Evolutionary conservation across 345 rosid species (phyloP), one percentile per base, ranked within the genome.

Genomic region (Physaria fendleri): DNA sequence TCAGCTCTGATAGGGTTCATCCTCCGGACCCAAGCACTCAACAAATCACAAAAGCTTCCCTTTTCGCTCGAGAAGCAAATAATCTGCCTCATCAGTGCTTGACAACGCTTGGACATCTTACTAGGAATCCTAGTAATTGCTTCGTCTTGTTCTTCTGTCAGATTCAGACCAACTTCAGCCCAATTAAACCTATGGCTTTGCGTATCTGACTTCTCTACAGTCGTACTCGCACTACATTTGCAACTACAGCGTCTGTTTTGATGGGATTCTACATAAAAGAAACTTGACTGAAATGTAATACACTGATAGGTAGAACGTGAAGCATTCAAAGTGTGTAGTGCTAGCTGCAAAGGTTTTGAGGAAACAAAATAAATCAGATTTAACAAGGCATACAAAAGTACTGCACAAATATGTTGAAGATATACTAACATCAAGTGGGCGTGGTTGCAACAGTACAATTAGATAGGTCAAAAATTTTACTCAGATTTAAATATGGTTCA

Each of bases 291-390:
- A 50, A 82, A 85, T 15, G 84, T 76, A 20, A 87, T 65, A 27
- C 81, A 78, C 50, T 82, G 86, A 54, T 77, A 87, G 0, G 95
- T 90, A 51, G 95, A 93, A 30, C 95, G 77, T 0, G 99, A 85
- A 10, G 88, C 81, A 75, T 93, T 89, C 2, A 93, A 74, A 0
- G 95, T 74, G 44, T 87, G 90, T 28, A 87, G 77, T 54, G 66
- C 79, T 32, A 85, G 70, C 95, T 85, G 78, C 51, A 64, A 17
- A 46, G 5, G 2, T 23, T 42, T 69, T 29, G 57, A 35, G 11
- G 1, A 40, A 25, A 11, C 56, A 61, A 38, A 35, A 56, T 0
- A 27, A 42, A 33, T 57, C 34, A 68, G 56, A 27, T 33, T 13
- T 0, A 40, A 23, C 13, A 23, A 37, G 14, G 22, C 22, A 13